Evolutionary conservation across 1,284 basidiomycete genomes (phyloP).

Genomic region (Marasmius oreades): DNA sequence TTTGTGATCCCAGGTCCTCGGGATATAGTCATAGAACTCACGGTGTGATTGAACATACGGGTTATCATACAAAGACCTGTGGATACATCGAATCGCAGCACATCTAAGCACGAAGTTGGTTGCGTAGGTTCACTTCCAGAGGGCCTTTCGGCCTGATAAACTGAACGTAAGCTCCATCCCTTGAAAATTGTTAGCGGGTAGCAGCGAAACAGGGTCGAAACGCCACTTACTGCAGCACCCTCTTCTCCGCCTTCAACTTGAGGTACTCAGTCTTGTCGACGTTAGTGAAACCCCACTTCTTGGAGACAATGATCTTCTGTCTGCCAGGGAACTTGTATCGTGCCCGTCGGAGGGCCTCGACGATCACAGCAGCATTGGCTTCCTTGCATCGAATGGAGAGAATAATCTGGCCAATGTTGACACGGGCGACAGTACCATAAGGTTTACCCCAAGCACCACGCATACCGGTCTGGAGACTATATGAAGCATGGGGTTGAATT

Average conservation of each 20-base stretch:
- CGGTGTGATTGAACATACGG: too few species aligned
- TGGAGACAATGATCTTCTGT: constrained; percentile 98
- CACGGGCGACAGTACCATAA: constrained; percentile 92
- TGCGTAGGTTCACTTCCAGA: constrained; percentile 82
- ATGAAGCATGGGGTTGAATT: neutral
- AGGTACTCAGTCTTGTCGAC: constrained; percentile 90
- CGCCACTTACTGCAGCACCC: constrained; percentile 74
- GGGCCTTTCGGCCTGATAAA: constrained; percentile 88
- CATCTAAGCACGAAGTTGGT: constrained; percentile 69
- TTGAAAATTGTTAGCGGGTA: constrained; percentile 28
- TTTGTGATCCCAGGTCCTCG: too few species aligned
- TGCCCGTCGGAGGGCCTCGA: constrained; percentile 95
- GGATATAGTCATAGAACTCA: too few species aligned
- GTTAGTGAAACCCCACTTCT: constrained; percentile 98
- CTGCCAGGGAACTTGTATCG: constrained; percentile 99
- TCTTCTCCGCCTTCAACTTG: constrained; percentile 86
- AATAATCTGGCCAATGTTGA: constrained; percentile 97
- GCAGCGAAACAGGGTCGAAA: neutral
- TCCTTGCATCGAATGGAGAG: constrained; percentile 96
- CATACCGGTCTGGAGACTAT: constrained; percentile 96
- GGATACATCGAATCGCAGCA: constrained; percentile 8
- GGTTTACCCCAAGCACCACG: constrained; percentile 99
- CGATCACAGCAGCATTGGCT: constrained; percentile 81
- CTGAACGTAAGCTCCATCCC: constrained; percentile 84
- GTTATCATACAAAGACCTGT: neutral